Percentiles rank a stretch among this genome's conserved stretches.
Evolutionary conservation across 257 asterid species (phyloP).

Genomic region (Nicotiana paniculata): DNA sequence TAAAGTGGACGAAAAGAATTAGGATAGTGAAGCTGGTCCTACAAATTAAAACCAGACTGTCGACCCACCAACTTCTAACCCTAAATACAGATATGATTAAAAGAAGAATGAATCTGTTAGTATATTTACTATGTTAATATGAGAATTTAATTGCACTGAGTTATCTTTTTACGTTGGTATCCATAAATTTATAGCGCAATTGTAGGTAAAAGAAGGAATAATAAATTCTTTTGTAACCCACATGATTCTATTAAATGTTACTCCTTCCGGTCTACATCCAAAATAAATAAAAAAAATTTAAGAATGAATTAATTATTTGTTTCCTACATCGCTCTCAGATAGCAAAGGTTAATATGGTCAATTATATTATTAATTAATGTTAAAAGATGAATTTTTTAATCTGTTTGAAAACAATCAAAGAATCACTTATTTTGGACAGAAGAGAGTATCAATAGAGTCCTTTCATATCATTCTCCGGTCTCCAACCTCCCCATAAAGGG

Average conservation of each 20-base stretch:
- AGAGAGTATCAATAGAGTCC: neutral
- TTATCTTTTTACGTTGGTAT: neutral
- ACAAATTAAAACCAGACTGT: neutral
- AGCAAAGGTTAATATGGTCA: too few relatives aligned
- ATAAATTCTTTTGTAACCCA: neutral
- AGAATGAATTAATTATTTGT: too few relatives aligned
- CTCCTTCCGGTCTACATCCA: too few relatives aligned
- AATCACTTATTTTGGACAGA: too few relatives aligned
- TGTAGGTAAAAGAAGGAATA: neutral
- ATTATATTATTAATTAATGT: too few relatives aligned
- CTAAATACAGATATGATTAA: neutral
- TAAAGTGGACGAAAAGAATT: neutral
- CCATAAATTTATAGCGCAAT: neutral
- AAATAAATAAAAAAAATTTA: too few relatives aligned
- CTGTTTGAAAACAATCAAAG: too few relatives aligned
- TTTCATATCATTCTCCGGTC: neutral
- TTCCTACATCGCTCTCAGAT: too few relatives aligned
- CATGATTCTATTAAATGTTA: slow-evolving; percentile 3
- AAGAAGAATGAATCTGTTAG: neutral
- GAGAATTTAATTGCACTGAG: neutral
- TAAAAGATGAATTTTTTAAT: too few relatives aligned
- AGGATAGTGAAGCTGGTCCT: neutral
- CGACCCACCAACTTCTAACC: neutral
- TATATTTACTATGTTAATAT: neutral
- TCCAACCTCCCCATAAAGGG: neutral